These are phyloP conservation scores for Boletus sensibilis DNA, from an alignment of 768 basidiomycete genomes.

Conservation along the genomic window DNA sequence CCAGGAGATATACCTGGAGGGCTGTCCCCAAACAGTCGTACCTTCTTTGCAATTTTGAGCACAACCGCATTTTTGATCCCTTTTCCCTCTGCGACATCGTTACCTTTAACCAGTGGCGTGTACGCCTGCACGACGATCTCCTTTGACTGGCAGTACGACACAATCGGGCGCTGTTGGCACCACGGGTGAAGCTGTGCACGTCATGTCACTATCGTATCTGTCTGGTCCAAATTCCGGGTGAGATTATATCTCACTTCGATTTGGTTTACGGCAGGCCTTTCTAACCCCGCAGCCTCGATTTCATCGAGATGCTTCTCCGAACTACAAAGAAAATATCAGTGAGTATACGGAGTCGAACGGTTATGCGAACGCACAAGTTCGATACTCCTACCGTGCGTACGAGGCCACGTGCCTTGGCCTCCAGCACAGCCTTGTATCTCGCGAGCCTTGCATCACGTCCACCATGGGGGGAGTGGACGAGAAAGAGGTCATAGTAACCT, in stretches of 20 bases:
- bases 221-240: neutral
- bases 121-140: slow-evolving; percentile 69
- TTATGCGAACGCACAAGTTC: slow-evolving; percentile 40
- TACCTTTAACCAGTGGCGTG: slow-evolving; percentile 64
- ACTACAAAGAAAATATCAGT: slow-evolving; percentile 8
- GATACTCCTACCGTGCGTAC: slow-evolving; percentile 44
- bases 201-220: neutral
- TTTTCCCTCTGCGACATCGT: slow-evolving; percentile 11
- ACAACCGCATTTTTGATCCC: slow-evolving; percentile 52
- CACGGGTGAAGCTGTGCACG: slow-evolving; percentile 64
- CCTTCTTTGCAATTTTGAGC: slow-evolving; percentile 54
- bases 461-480: slow-evolving; percentile 44
- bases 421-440: slow-evolving; percentile 40
- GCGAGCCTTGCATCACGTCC: slow-evolving; percentile 39
- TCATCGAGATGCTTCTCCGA: slow-evolving; percentile 29
- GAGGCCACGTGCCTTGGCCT: slow-evolving; percentile 36
- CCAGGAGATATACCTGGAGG: neutral
- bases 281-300: slow-evolving; percentile 25
- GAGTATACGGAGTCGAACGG: neutral
- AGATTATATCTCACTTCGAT: slow-evolving; percentile 18
- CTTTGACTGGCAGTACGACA: slow-evolving; percentile 62
- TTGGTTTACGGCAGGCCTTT: slow-evolving; percentile 32
- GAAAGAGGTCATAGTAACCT: slow-evolving; percentile 49
- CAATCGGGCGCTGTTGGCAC: slow-evolving; percentile 77
- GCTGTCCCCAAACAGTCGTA: slow-evolving; percentile 20